A percentile compares a stretch with the other conserved stretches of the same genome.
phyloP scores from a whole-genome alignment of 116 monocot genomes.

The Trichopus zeylanicus region DNA sequence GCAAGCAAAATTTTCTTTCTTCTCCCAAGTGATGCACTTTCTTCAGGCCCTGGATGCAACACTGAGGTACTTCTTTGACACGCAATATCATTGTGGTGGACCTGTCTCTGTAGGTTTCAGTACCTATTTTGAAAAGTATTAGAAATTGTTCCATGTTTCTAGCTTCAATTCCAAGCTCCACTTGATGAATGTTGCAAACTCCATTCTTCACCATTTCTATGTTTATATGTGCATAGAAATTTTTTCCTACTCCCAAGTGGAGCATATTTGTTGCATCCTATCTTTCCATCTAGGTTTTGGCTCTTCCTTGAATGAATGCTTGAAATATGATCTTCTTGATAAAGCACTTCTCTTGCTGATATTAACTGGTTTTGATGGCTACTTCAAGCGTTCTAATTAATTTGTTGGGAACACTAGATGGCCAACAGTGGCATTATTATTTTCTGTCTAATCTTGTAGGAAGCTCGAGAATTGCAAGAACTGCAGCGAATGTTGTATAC shows the following conservation, averaged over 20 bases:
- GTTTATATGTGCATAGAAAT: no score
- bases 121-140: neutral
- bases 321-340: no score
- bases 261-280: no score
- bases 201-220: no score
- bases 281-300: no score
- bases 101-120: neutral
- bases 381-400: neutral
- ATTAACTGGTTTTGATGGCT: no score
- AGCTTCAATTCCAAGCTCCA: no score
- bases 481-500: slow-evolving; percentile 67
- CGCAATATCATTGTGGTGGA: neutral
- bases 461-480: slow-evolving; percentile 87
- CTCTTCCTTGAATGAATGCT: no score
- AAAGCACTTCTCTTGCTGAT: no score
- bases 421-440: neutral
- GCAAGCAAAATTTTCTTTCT: slow-evolving; percentile 58
- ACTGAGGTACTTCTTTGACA: slow-evolving; percentile 52
- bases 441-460: slow-evolving; percentile 33
- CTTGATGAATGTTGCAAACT: no score
- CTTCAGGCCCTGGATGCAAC: slow-evolving; percentile 48
- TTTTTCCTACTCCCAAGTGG: no score
- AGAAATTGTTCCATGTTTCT: no score
- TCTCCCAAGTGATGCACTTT: slow-evolving; percentile 66
- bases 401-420: neutral